phyloP scores from a whole-genome alignment of 2,329 filamentous ascomycete species.

The Colletotrichum sp. region DNA sequence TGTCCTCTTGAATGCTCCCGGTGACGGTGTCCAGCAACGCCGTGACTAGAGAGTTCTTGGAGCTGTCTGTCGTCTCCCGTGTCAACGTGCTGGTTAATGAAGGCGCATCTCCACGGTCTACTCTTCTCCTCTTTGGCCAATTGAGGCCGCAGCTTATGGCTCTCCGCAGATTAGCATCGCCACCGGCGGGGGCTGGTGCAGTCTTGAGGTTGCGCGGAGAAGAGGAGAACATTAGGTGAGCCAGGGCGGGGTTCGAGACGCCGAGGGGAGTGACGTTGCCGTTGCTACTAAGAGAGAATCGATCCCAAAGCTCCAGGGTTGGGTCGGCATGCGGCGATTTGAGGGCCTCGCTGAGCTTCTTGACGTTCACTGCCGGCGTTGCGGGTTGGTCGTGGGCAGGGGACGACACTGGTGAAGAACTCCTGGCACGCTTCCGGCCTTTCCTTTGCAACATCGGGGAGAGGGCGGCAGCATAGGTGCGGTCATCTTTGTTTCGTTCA shows the following conservation, averaged over 20 bases:
- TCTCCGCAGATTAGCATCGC: slow-evolving; percentile 60
- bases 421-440: slow-evolving; percentile 72
- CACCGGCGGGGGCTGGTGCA: slow-evolving; percentile 38
- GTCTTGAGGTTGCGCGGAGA: slow-evolving; percentile 66
- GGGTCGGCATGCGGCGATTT: slow-evolving; percentile 75
- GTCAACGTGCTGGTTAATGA: slow-evolving; percentile 35
- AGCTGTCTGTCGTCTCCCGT: slow-evolving; percentile 51
- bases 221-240: slow-evolving; percentile 72
- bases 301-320: slow-evolving; percentile 78
- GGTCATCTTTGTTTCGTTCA: slow-evolving; percentile 50
- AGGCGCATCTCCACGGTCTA: slow-evolving; percentile 52
- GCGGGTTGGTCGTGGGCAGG: slow-evolving; percentile 56
- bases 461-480: slow-evolving; percentile 42
- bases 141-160: slow-evolving; percentile 73
- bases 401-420: slow-evolving; percentile 76
- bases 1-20: slow-evolving; percentile 54
- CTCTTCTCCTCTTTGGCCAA: slow-evolving; percentile 73
- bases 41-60: slow-evolving; percentile 63
- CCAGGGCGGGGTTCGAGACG: slow-evolving; percentile 61
- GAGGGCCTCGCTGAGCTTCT: slow-evolving; percentile 61
- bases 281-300: slow-evolving; percentile 63
- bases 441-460: slow-evolving; percentile 55
- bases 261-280: slow-evolving; percentile 47
- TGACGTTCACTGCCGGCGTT: slow-evolving; percentile 59
- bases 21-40: slow-evolving; percentile 70